Evolutionary conservation across 257 asterid genomes (phyloP).

Genomic region (Solanum piurae): DNA sequence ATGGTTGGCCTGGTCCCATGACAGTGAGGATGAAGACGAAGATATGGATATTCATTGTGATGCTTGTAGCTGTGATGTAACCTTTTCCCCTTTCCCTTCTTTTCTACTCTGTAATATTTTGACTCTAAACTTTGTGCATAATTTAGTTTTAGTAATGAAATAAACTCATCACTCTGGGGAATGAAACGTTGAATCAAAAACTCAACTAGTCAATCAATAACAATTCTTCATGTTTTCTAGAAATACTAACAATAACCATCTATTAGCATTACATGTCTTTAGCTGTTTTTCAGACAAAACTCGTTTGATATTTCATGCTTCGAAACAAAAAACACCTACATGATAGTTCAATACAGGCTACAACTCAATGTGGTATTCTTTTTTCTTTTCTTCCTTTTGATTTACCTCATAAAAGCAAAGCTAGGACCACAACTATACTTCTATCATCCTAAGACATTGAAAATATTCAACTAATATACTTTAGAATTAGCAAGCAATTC

Average conservation of each 20-base stretch:
- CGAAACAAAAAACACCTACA: background rate
- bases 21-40: background rate
- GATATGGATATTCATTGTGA: too few relatives aligned
- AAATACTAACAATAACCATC: background rate
- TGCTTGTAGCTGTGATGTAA: too few relatives aligned
- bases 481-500: background rate
- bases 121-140: background rate
- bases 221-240: background rate
- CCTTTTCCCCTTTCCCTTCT: background rate
- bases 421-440: background rate
- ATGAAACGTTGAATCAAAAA: background rate
- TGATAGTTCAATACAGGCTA: background rate
- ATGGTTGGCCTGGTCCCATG: background rate
- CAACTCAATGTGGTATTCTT: background rate
- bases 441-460: background rate
- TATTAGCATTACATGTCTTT: background rate
- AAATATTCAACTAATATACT: background rate
- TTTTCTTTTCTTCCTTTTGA: background rate
- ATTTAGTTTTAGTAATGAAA: background rate
- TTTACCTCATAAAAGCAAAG: background rate
- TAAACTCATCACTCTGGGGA: background rate
- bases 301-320: background rate
- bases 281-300: background rate
- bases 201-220: background rate
- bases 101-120: background rate